Evolutionary conservation across 805 yeast species (phyloP), one percentile per base, ranked within the genome.

Genomic region (Metschnikowia continentalis): DNA sequence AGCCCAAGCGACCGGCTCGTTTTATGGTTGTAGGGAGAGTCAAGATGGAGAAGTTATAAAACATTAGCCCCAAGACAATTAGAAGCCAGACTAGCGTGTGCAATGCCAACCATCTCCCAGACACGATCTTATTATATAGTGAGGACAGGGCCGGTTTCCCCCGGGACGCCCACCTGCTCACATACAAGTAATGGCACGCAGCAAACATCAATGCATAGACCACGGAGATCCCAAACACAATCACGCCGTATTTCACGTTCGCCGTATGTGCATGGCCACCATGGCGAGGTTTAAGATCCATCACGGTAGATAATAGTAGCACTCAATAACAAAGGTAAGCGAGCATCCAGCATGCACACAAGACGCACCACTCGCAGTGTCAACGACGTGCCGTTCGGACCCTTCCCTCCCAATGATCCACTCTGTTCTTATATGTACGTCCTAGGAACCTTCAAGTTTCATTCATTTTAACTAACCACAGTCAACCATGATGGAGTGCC

Each of bases 401-500:
- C n/a, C 13, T 10, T 20, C 32, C n/a, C n/a, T 8, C 8, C n/a
- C 14, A 41, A 89, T 90, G 96, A 90, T 90, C 52, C 94, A 90
- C 65, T 87, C 96, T 4, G 94, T 88, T 20, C 71, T 89, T 46
- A 88, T 88, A 65, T 86, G 90, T 84, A 76, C 47, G 88, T 80
- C 4, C 6, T 30, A 11, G 43, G 32, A 20, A 5, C 22, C 26
- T 6, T 3, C n/a, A 37, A 37, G 40, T 15, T 8, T 6, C 15
- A 8, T 14, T 15, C 10, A 40, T 35, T n/a, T 40, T 40, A 26
- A 44, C 47, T 44, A 44, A 64, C 69, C 62, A 62, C 49, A 85
- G 92, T 94, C 69, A 92, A 92, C 69, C 90, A 87, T 57, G 87
- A 87, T 61, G 96, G 97, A 2, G 79, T 88, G 43, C 97, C 98